phyloP scores from a whole-genome alignment of 2,329 filamentous ascomycete genomes.

The Colletotrichum chlorophyti region DNA sequence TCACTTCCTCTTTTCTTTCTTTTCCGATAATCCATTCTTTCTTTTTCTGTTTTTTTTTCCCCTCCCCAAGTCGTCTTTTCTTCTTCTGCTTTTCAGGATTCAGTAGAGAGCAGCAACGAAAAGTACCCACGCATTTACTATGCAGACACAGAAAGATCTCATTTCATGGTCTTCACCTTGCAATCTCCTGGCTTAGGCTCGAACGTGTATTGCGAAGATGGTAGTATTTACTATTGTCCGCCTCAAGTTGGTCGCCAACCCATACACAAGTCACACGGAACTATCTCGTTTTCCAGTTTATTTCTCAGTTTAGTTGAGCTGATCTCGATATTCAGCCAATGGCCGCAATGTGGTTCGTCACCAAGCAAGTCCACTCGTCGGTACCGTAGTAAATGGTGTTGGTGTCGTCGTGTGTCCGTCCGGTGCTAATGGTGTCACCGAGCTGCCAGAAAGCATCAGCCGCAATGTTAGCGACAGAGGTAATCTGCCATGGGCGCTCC shows the following conservation, averaged over 20 bases:
- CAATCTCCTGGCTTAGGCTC: background rate
- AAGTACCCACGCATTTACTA: no score
- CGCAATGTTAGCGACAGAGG: conserved; percentile 41
- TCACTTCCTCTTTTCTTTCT: no score
- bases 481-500: conserved; percentile 56
- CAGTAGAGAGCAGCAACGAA: no score
- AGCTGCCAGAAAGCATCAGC: conserved; percentile 50
- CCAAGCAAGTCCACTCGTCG: conserved; percentile 49
- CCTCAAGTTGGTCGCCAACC: background rate
- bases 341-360: conserved; percentile 47
- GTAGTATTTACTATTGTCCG: background rate
- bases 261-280: no score
- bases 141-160: no score
- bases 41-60: no score
- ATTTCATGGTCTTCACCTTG: no score
- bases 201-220: conserved; percentile 10
- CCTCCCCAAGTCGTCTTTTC: no score
- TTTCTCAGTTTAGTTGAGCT: background rate
- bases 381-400: conserved; percentile 52
- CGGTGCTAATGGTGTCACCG: conserved; percentile 48
- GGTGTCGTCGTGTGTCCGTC: conserved; percentile 50
- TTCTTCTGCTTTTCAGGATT: no score
- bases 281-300: no score
- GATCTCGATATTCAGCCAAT: conserved; percentile 1
- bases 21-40: no score